Conservation (phyloP, 2,329 filamentous ascomycete species). For the Stagonosporopsis chrysanthemi region DNA sequence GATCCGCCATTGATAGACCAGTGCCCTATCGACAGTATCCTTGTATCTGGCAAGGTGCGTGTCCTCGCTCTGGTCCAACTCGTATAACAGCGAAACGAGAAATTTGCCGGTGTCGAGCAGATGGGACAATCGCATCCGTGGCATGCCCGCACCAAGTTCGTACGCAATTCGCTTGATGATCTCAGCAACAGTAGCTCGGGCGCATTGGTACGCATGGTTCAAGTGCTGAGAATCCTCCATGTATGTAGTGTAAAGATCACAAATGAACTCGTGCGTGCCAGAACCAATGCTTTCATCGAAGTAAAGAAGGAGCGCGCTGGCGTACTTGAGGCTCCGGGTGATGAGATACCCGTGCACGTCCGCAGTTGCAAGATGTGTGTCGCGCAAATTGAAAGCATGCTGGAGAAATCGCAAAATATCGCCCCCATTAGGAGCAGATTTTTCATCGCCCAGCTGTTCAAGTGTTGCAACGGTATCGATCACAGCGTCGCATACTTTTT, state of each 20-base stretch:
- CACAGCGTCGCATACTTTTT: slow-evolving; percentile 31
- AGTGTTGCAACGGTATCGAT: slow-evolving; percentile 25
- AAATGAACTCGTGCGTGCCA: slow-evolving; percentile 28
- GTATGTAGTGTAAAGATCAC: slow-evolving; percentile 33
- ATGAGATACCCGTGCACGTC: slow-evolving; percentile 36
- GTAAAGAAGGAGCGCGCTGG: slow-evolving; percentile 38
- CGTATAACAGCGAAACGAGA: slow-evolving; percentile 31
- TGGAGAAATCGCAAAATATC: slow-evolving; percentile 38
- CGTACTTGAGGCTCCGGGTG: slow-evolving; percentile 25
- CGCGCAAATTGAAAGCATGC: background rate
- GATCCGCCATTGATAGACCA: slow-evolving; percentile 33
- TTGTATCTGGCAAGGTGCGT: slow-evolving; percentile 29
- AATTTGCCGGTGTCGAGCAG: slow-evolving; percentile 33
- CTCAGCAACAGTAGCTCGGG: background rate
- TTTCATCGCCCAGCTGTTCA: slow-evolving; percentile 20
- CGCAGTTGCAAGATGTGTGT: background rate
- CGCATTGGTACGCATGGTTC: slow-evolving; percentile 20
- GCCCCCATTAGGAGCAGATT: slow-evolving; percentile 32
- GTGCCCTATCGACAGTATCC: slow-evolving; percentile 27
- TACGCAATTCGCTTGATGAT: slow-evolving; percentile 28
- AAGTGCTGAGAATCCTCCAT: slow-evolving; percentile 12
- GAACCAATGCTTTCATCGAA: slow-evolving; percentile 40
- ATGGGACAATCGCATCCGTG: slow-evolving; percentile 34
- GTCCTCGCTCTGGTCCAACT: slow-evolving; percentile 32
- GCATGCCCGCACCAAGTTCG: slow-evolving; percentile 34